These are phyloP conservation scores for Stipa capillata DNA, from an alignment of 176 grass and related monocot genomes.

Conservation along the genomic window DNA sequence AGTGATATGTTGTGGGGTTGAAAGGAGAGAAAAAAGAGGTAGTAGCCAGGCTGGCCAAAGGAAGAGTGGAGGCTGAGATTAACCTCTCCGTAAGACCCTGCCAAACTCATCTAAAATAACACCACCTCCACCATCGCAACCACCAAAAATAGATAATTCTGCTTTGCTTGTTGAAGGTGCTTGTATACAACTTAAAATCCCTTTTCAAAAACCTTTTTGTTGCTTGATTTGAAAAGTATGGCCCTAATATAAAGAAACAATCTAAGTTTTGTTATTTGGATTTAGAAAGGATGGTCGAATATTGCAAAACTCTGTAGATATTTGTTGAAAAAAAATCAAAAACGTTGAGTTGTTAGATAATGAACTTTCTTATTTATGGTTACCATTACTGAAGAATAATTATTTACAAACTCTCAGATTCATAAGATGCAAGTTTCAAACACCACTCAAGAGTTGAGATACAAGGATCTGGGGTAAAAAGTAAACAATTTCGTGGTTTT, in stretches of 20 bases:
- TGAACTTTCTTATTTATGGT: too few relatives aligned
- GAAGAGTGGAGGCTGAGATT: constrained; percentile 17
- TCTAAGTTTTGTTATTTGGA: too few relatives aligned
- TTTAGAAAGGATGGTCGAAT: too few relatives aligned
- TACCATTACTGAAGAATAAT: too few relatives aligned
- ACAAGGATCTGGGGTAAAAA: background rate
- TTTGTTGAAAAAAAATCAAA: too few relatives aligned
- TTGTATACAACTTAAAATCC: too few relatives aligned
- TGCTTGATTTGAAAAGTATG: too few relatives aligned
- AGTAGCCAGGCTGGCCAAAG: constrained; percentile 15
- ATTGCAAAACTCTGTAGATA: too few relatives aligned
- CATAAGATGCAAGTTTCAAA: background rate
- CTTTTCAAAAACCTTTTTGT: too few relatives aligned
- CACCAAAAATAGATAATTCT: background rate
- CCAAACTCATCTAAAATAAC: constrained; percentile 25
- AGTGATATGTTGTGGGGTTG: background rate
- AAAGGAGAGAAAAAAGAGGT: background rate
- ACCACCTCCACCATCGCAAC: background rate
- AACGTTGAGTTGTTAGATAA: too few relatives aligned
- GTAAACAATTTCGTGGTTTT: background rate
- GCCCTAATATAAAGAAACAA: too few relatives aligned
- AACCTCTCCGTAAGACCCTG: constrained; percentile 11
- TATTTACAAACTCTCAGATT: background rate
- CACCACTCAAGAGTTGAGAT: background rate
- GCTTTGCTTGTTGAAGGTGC: too few relatives aligned